These are phyloP conservation scores for Fusarium graminum DNA, from an alignment of 2,329 filamentous ascomycete species.

Conservation along the genomic window DNA sequence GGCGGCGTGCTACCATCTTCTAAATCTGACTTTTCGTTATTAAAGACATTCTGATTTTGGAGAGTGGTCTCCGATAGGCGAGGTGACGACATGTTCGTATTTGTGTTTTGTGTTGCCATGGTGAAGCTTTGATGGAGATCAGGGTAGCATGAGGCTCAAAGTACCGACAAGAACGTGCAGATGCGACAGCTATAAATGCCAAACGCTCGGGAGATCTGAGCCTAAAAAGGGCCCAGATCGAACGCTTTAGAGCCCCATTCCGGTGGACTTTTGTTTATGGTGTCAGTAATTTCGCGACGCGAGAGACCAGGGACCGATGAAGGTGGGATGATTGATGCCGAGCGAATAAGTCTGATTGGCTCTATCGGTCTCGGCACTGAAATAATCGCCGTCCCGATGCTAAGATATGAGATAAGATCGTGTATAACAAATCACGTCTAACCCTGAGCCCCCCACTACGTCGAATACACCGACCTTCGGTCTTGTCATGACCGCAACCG, in stretches of 20 bases:
- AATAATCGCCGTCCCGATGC: conserved; percentile 3
- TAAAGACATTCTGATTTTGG: conserved; percentile 8
- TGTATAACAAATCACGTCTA: neutral
- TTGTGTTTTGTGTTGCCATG: conserved; percentile 15
- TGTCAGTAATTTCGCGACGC: conserved; percentile 29
- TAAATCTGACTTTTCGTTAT: conserved; percentile 28
- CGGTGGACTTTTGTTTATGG: neutral
- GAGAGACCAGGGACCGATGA: neutral
- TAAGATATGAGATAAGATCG: neutral
- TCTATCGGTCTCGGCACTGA: conserved; percentile 3
- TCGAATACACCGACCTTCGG: conserved; percentile 19
- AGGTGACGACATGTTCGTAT: conserved; percentile 11
- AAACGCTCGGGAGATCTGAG: neutral
- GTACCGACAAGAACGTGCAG: conserved; percentile 5
- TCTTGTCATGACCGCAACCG: neutral
- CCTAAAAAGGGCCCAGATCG: conserved; percentile 5
- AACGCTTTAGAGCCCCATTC: conserved; percentile 4
- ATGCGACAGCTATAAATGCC: conserved; percentile 6
- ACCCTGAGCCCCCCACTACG: neutral
- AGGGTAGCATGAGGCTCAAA: conserved; percentile 17
- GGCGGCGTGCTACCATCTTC: conserved; percentile 24
- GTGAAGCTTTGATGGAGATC: neutral
- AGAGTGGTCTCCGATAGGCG: conserved; percentile 30
- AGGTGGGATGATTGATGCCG: neutral
- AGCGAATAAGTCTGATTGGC: conserved; percentile 8